Evolutionary conservation across 75 land plant genomes (phyloP).

Genomic region (Larix kaempferi): DNA sequence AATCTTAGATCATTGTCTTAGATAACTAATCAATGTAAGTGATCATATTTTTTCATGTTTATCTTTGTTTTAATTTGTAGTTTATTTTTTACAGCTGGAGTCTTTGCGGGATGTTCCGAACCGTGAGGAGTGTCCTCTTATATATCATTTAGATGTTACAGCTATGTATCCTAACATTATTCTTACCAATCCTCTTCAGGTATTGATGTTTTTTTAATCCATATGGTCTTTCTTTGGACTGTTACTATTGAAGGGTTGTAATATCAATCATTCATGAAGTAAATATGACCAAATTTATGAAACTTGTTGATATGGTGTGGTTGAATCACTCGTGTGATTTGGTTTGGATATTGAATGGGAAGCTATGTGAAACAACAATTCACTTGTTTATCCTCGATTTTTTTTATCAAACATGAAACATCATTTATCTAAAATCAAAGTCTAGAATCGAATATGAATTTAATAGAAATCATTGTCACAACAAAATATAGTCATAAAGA

Average conservation of each 20-base stretch:
- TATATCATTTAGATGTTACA: slow-evolving; percentile 98
- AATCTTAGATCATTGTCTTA: background rate
- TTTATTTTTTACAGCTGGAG: slow-evolving; percentile 51
- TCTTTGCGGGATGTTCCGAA: slow-evolving; percentile 72
- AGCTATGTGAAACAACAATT: background rate
- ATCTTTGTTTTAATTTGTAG: background rate
- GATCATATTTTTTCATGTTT: background rate
- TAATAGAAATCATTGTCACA: background rate
- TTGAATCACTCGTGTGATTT: background rate
- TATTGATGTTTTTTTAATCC: slow-evolving; percentile 16
- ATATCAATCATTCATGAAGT: background rate
- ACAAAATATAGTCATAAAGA: background rate
- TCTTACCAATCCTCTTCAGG: slow-evolving; percentile 99
- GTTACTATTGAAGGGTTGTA: background rate
- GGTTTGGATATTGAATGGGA: background rate
- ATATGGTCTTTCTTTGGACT: background rate
- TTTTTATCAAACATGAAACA: background rate
- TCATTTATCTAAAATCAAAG: background rate
- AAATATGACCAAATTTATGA: background rate
- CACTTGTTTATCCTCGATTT: background rate
- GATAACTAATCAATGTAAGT: background rate
- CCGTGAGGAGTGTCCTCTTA: slow-evolving; percentile 87
- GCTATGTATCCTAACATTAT: slow-evolving; percentile 99
- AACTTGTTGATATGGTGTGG: background rate
- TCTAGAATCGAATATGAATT: background rate